Evolutionary conservation across 2,329 filamentous ascomycete genomes (phyloP).

Genomic region (Blastomyces gilchristii): DNA sequence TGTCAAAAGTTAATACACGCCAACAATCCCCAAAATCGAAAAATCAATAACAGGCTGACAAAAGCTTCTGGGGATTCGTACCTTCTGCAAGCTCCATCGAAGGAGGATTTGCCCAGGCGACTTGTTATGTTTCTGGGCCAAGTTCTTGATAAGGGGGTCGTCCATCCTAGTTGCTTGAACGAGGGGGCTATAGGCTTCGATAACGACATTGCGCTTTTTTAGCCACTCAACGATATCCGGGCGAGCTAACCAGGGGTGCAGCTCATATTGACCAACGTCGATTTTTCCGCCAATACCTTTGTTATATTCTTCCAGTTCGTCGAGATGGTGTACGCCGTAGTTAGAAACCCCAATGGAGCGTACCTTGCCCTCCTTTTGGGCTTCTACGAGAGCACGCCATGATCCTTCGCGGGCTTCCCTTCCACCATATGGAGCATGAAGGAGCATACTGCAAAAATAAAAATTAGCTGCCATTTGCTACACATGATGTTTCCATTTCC

Average conservation of each 20-base stretch:
- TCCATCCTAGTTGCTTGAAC: constrained; percentile 40
- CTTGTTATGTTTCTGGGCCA: constrained; percentile 49
- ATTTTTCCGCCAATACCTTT: constrained; percentile 51
- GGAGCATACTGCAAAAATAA: constrained; percentile 24
- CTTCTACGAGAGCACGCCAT: constrained; percentile 34
- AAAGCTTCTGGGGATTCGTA: constrained; percentile 16
- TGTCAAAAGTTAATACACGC: constrained; percentile 5
- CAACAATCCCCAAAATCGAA: background rate
- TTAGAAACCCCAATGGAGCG: constrained; percentile 35
- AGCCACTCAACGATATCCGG: constrained; percentile 73
- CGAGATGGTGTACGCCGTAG: constrained; percentile 31
- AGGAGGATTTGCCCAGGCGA: constrained; percentile 49
- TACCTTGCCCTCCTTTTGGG: constrained; percentile 27
- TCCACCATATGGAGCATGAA: constrained; percentile 33
- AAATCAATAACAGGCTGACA: background rate
- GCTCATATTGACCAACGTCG: constrained; percentile 76
- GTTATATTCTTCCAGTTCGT: constrained; percentile 34
- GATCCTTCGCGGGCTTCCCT: constrained; percentile 30
- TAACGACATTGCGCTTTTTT: constrained; percentile 48
- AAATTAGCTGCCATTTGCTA: background rate
- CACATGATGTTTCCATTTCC: background rate
- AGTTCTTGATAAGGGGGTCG: constrained; percentile 42
- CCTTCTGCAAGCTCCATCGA: constrained; percentile 52
- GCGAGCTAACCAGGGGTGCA: constrained; percentile 81
- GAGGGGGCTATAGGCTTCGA: constrained; percentile 47